Percentiles rank a stretch among this genome's conserved stretches.
Conservation (phyloP, 2,329 filamentous ascomycete genomes). For the Cadophora sp. region DNA sequence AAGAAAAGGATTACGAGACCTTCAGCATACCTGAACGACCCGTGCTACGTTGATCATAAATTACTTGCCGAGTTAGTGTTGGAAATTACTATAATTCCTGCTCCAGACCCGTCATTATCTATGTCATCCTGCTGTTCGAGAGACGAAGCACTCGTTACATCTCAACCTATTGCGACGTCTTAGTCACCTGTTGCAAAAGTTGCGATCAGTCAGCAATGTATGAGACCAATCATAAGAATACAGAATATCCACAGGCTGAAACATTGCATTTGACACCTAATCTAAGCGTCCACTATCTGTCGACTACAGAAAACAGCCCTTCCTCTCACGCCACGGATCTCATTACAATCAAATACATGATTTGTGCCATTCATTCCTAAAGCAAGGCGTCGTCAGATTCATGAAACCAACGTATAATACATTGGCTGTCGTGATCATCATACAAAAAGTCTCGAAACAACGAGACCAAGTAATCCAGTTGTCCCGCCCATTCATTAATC, state of each 20-base stretch:
- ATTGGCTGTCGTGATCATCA: constrained; percentile 6
- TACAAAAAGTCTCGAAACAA: not conserved
- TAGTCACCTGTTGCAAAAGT: no score
- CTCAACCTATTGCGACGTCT: no score
- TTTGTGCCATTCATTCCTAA: not conserved
- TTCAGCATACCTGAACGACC: no score
- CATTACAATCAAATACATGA: not conserved
- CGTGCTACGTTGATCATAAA: no score
- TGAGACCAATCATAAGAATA: not conserved
- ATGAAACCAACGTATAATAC: not conserved
- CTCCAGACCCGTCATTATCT: no score
- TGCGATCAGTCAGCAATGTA: no score
- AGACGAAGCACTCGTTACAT: no score
- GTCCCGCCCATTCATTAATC: not conserved
- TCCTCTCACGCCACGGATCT: not conserved
- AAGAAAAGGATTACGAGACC: no score
- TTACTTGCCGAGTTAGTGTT: no score
- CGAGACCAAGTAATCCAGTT: not conserved
- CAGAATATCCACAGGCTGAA: constrained; percentile 4
- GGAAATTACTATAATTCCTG: no score
- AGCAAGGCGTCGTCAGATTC: not conserved
- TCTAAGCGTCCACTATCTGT: not conserved
- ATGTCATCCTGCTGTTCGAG: no score
- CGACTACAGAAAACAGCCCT: constrained; percentile 10
- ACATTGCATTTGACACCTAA: constrained; percentile 1